Evolutionary conservation across 2,329 filamentous ascomycete species (phyloP), one percentile per base, ranked within the genome.

Genomic region (Talaromyces sp.): DNA sequence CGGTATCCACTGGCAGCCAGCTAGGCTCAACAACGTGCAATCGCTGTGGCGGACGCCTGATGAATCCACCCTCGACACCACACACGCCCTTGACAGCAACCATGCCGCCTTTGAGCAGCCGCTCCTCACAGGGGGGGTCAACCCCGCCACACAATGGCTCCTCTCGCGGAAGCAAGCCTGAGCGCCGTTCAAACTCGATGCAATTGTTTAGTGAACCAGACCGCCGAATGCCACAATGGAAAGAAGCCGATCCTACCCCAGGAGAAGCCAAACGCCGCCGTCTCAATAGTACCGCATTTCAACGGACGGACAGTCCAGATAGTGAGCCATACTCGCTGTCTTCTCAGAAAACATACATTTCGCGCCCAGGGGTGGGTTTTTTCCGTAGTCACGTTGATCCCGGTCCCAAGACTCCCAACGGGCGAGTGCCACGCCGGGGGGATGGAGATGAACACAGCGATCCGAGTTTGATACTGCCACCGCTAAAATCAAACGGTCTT

Each of bases 181-280:
- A 65, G 14, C 66, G 68, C 34, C 56, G 61, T 3, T 63, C 68
- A 31, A 73, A 69, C 40, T 65, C 69, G 10, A 65, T 73, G 34
- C 67, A 69, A 30, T 61, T 71, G 14, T 67, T 66, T 4, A 64
- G 55, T 9, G 71, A 67, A 12, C 56, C 61, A 23, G 70, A 73
- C 4, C 61, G 66, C 30, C 68, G 66, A 44, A 55, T 65, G 27
- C 59, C 67, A 27, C 50, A 71, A 44, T 71, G 68, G 59, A 72
- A 75, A 60, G 68, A 76, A 61, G 66, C 62, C 62, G 67, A 65
- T 23, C 80, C 79, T 56, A 77, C 80, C 57, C 81, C 82, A 3
- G 79, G 82, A 9, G 87, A 89, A 59, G 73, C 77, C 31, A 90
- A 90, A 70, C 83, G 87, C 61, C 84, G 88, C 27, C 84, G 88